These are phyloP conservation scores for Penicillium antarcticum DNA, from an alignment of 495 filamentous ascomycete genomes.

Conservation along the genomic window DNA sequence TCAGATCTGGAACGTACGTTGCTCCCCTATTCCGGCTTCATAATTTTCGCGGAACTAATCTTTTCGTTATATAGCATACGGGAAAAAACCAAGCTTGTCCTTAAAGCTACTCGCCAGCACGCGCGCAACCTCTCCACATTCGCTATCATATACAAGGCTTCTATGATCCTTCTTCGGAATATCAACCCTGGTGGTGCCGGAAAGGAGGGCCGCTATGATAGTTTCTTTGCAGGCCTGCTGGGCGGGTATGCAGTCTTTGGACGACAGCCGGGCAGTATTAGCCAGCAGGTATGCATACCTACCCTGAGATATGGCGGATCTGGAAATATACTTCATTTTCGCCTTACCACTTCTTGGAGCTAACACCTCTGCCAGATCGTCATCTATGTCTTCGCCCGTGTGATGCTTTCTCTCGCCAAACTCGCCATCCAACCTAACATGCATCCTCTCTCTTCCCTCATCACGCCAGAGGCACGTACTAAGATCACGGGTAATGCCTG, in stretches of 20 bases:
- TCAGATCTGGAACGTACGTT: slow-evolving; percentile 81
- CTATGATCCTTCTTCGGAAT: slow-evolving; percentile 67
- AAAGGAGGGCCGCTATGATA: slow-evolving; percentile 68
- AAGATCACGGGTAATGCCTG: slow-evolving; percentile 68
- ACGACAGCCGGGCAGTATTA: slow-evolving; percentile 75
- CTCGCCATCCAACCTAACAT: slow-evolving; percentile 67
- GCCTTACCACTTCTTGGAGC: background rate
- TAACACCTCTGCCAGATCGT: slow-evolving; percentile 57
- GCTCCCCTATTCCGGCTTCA: slow-evolving; percentile 2
- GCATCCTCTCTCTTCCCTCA: slow-evolving; percentile 40
- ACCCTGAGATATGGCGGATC: background rate
- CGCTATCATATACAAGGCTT: slow-evolving; percentile 81
- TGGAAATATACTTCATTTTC: background rate
- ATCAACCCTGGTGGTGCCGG: slow-evolving; percentile 59
- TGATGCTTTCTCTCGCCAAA: slow-evolving; percentile 78
- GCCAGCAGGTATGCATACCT: slow-evolving; percentile 64
- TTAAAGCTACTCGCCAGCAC: slow-evolving; percentile 85
- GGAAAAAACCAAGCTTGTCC: slow-evolving; percentile 72
- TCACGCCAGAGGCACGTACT: slow-evolving; percentile 41
- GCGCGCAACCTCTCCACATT: slow-evolving; percentile 89
- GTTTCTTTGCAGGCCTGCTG: slow-evolving; percentile 84
- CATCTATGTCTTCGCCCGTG: slow-evolving; percentile 94
- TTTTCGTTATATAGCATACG: slow-evolving; percentile 52
- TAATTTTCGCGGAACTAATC: slow-evolving; percentile 9
- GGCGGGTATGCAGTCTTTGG: slow-evolving; percentile 95